These are phyloP conservation scores for Cutaneotrichosporon mucoides DNA, from an alignment of 1,284 basidiomycete species.

Conservation along the genomic window DNA sequence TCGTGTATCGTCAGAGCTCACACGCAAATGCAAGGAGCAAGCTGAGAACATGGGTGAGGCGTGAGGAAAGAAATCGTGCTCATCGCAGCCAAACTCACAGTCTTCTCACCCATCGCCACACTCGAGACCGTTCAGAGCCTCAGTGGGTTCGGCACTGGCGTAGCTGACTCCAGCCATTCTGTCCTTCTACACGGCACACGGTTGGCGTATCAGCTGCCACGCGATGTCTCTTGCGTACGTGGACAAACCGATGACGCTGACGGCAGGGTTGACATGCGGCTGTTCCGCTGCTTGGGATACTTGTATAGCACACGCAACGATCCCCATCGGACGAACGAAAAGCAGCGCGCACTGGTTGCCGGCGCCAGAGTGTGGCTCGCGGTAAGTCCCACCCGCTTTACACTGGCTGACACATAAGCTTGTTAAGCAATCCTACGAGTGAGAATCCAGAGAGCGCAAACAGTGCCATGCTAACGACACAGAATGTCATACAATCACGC, in stretches of 20 bases:
- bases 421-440: constrained; percentile 12
- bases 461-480: not conserved
- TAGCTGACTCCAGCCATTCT: constrained; percentile 11
- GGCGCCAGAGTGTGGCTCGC: constrained; percentile 32
- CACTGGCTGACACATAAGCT: constrained; percentile 5
- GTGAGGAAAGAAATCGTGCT: not conserved
- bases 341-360: constrained; percentile 8
- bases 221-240: constrained; percentile 26
- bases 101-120: constrained; percentile 29
- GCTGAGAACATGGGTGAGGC: constrained; percentile 22
- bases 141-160: constrained; percentile 12
- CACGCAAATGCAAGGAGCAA: constrained; percentile 18
- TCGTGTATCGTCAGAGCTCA: constrained; percentile 13
- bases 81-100: constrained; percentile 15
- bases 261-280: constrained; percentile 27
- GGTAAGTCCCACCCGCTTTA: not conserved
- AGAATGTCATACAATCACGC: constrained; percentile 29
- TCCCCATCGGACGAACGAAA: not conserved
- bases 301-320: constrained; percentile 15
- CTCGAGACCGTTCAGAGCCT: constrained; percentile 32
- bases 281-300: constrained; percentile 27
- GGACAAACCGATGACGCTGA: not conserved
- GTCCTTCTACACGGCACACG: constrained; percentile 18
- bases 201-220: constrained; percentile 29
- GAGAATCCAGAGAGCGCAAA: not conserved